Evolutionary conservation across 352 stramenopile genomes (phyloP).

Genomic region (Peronospora farinosa): DNA sequence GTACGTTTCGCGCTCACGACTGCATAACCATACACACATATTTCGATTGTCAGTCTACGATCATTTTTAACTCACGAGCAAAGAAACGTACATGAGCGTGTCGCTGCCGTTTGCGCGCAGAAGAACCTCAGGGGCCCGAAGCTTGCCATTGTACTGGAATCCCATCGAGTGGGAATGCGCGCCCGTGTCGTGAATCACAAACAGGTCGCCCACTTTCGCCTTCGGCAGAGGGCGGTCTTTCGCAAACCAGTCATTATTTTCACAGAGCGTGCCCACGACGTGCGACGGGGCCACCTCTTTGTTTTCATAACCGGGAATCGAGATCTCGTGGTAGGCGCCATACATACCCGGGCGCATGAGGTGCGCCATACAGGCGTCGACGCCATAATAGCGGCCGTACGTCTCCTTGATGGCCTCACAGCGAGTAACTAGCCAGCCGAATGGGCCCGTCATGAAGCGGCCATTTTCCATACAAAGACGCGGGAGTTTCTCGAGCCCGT

Average conservation of each 20-base stretch:
- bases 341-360: conserved; percentile 90
- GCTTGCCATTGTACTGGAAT: conserved; percentile 91
- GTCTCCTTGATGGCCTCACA: conserved; percentile 84
- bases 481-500: conserved; percentile 53
- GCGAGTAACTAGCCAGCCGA: conserved; percentile 77
- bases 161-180: conserved; percentile 89
- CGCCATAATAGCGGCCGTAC: conserved; percentile 82
- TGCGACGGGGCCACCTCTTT: conserved; percentile 40
- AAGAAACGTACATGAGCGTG: conserved; percentile 57
- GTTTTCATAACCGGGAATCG: conserved; percentile 53
- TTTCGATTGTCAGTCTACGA: not conserved
- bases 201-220: conserved; percentile 77
- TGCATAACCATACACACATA: conserved; percentile 15
- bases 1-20: conserved; percentile 70
- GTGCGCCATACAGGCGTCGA: conserved; percentile 87
- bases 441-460: conserved; percentile 84
- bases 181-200: conserved; percentile 87
- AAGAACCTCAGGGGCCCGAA: conserved; percentile 84
- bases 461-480: conserved; percentile 87
- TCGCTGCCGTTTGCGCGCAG: conserved; percentile 46
- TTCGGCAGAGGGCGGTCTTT: conserved; percentile 72
- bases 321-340: conserved; percentile 86
- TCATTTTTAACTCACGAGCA: not conserved
- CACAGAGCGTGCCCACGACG: conserved; percentile 83
- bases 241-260: conserved; percentile 91